Evolutionary conservation across 2,329 filamentous ascomycete species (phyloP), one percentile per base, ranked within the genome.

Genomic region (Tolypocladium guangdongense): DNA sequence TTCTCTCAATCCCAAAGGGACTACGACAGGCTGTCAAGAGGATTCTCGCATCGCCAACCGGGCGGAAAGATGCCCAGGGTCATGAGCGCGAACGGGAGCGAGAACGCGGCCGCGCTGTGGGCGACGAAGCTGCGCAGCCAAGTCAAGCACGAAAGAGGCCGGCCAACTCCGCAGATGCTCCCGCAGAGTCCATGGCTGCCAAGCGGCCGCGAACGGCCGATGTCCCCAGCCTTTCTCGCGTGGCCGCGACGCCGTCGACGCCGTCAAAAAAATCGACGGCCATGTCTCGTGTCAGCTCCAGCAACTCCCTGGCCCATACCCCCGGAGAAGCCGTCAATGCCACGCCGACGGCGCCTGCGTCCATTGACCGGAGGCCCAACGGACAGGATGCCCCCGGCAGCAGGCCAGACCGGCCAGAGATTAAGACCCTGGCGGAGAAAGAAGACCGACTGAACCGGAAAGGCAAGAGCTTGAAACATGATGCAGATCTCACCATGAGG

Each of bases 201-300:
- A 75, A 77, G 62, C 70, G 69, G 37, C 75, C 75, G 24, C 69
- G 70, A 43, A 65, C 72, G 2, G 67, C 72, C 1, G 77, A 78
- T 7, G 60, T 70, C 30, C 60, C 65, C 33, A 63, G 62, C 39
- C 61, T 65, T 6, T 58, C 64, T 27, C 65, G 68, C 49, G 59
- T 69, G 16, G 60, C 53, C 16, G 50, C 68, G 16, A 64, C 67
- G 1, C 77, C 77, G 0, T 74, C 75, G 2, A 82, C 79, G 0
- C 79, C 79, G 0, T 73, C 77, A 11, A 81, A 75, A 57, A 79
- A 72, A 53, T 69, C 74, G 16, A 68, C 71, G 2, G 64, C 76
- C 53, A 81, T 81, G 77, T 77, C 74, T 6, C 75, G 78, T 4
- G 77, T 74, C 36, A 71, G 76, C 50, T 81, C 79, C 1, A 78